phyloP scores from a whole-genome alignment of 495 filamentous ascomycete genomes.

The Choiromyces venosus region DNA sequence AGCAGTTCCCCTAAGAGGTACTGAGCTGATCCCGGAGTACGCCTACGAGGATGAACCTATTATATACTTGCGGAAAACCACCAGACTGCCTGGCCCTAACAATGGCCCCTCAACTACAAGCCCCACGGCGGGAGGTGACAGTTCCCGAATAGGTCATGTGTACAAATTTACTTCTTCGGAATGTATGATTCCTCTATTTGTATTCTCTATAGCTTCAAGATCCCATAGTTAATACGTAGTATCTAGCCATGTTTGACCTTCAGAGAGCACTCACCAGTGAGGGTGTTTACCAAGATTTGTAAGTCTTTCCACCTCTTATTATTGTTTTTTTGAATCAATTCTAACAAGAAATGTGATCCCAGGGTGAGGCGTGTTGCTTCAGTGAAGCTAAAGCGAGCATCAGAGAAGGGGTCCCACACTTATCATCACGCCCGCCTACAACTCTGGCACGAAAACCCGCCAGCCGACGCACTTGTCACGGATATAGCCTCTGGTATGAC shows the following conservation, averaged over 20 bases:
- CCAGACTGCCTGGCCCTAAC: neutral
- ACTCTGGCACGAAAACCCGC: slow-evolving; percentile 25
- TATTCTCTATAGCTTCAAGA: neutral
- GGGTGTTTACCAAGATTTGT: slow-evolving; percentile 23
- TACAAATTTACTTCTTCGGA: slow-evolving; percentile 18
- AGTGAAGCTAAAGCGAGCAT: slow-evolving; percentile 14
- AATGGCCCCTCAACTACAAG: neutral
- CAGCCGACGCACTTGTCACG: slow-evolving; percentile 12
- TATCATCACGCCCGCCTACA: slow-evolving; percentile 22
- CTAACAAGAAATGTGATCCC: neutral
- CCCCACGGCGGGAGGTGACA: slow-evolving; percentile 1
- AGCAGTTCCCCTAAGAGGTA: slow-evolving; percentile 15
- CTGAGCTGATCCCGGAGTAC: slow-evolving; percentile 17
- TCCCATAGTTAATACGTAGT: neutral
- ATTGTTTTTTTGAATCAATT: neutral
- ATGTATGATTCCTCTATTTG: neutral
- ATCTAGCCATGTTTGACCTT: slow-evolving; percentile 21
- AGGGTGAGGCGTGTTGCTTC: slow-evolving; percentile 25
- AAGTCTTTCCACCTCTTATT: neutral
- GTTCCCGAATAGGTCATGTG: slow-evolving; percentile 15
- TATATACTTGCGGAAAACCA: slow-evolving; percentile 16
- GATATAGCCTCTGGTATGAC: slow-evolving; percentile 19
- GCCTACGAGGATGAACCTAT: slow-evolving; percentile 19
- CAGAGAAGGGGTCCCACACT: slow-evolving; percentile 17
- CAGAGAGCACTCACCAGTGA: slow-evolving; percentile 20